Percentiles rank a stretch among this genome's conserved stretches.
phyloP scores from a whole-genome alignment of 1,139 yeast genomes.

The Taphrina wiesneri region DNA sequence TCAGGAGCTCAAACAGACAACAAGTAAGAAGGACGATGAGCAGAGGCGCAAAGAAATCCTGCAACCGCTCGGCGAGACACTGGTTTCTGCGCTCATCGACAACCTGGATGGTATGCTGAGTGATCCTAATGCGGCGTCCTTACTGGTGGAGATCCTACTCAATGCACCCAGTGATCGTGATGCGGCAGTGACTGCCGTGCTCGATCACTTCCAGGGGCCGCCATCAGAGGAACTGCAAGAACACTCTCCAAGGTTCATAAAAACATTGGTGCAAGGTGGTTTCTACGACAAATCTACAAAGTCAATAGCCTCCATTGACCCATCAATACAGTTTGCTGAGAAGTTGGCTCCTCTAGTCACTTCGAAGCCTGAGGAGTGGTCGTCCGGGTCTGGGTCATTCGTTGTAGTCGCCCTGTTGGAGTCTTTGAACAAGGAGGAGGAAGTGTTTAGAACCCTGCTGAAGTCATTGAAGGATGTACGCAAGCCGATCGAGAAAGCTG shows the following conservation, averaged over 20 bases:
- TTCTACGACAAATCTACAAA: slow-evolving; percentile 67
- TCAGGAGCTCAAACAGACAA: slow-evolving; percentile 61
- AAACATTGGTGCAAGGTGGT: slow-evolving; percentile 72
- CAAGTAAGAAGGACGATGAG: slow-evolving; percentile 82
- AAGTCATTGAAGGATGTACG: neutral
- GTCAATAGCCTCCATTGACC: slow-evolving; percentile 53
- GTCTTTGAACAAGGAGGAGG: slow-evolving; percentile 46
- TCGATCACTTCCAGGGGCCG: slow-evolving; percentile 66
- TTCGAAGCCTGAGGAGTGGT: slow-evolving; percentile 64
- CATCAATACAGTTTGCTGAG: slow-evolving; percentile 66
- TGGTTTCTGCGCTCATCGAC: slow-evolving; percentile 59
- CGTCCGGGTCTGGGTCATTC: slow-evolving; percentile 72
- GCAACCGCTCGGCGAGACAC: slow-evolving; percentile 63
- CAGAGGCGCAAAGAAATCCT: slow-evolving; percentile 72
- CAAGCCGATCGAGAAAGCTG: slow-evolving; percentile 9
- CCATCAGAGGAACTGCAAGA: slow-evolving; percentile 51
- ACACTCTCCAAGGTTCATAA: slow-evolving; percentile 72
- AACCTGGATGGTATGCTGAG: slow-evolving; percentile 56
- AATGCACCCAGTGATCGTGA: slow-evolving; percentile 53
- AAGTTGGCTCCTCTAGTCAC: slow-evolving; percentile 53
- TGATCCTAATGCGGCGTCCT: slow-evolving; percentile 81
- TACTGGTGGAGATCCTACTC: slow-evolving; percentile 70
- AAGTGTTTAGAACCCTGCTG: slow-evolving; percentile 43
- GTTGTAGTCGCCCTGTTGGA: slow-evolving; percentile 60
- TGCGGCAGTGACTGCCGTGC: slow-evolving; percentile 57